phyloP scores from a whole-genome alignment of 306 rosid genomes.

The Coriaria nepalensis region DNA sequence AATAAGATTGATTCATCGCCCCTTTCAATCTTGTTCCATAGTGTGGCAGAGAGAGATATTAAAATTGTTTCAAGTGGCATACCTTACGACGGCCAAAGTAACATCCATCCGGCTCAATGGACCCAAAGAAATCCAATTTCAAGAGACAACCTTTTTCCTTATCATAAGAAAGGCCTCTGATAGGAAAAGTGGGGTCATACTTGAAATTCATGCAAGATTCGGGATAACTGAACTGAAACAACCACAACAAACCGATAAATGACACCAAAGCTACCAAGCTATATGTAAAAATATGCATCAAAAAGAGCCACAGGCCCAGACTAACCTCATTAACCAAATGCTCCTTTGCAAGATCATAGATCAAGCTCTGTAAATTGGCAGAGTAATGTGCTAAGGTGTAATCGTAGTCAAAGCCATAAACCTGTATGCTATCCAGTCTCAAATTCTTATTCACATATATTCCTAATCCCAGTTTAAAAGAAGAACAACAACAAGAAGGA shows the following conservation, averaged over 20 bases:
- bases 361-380: slow-evolving; percentile 64
- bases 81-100: slow-evolving; percentile 91
- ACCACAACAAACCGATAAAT: slow-evolving; percentile 13
- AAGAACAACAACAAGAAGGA: not conserved
- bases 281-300: slow-evolving; percentile 2
- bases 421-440: slow-evolving; percentile 67
- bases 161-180: slow-evolving; percentile 85
- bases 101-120: slow-evolving; percentile 78
- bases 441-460: slow-evolving; percentile 79
- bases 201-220: slow-evolving; percentile 56
- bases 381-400: slow-evolving; percentile 95
- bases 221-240: slow-evolving; percentile 76
- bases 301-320: slow-evolving; percentile 3
- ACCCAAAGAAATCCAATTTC: slow-evolving; percentile 88
- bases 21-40: not conserved
- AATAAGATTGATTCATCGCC: too few species aligned
- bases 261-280: not conserved
- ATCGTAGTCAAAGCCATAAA: slow-evolving; percentile 91
- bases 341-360: slow-evolving; percentile 85
- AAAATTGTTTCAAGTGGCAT: slow-evolving; percentile 7
- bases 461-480: slow-evolving; percentile 29
- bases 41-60: not conserved
- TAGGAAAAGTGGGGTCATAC: slow-evolving; percentile 80
- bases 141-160: slow-evolving; percentile 75
- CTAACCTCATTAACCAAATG: slow-evolving; percentile 80